phyloP scores from a whole-genome alignment of 1,284 basidiomycete species.

The Ganoderma leucocontextum region DNA sequence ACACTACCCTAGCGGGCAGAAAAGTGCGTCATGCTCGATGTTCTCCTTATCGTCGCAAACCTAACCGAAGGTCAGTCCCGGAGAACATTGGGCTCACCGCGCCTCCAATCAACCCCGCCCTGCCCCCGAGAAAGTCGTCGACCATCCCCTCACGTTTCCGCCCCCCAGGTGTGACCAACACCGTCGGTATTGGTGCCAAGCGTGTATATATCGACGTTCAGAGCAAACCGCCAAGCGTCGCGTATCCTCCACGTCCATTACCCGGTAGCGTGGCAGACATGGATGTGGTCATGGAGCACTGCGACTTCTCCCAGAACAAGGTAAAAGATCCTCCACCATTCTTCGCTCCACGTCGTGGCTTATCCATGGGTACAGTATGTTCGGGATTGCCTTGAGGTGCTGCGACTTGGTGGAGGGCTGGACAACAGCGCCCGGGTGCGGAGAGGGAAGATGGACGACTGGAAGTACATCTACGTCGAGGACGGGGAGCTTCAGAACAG shows the following conservation, averaged over 20 bases:
- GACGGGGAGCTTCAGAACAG: slow-evolving; percentile 54
- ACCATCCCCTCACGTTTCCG: slow-evolving; percentile 52
- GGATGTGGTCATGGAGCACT: slow-evolving; percentile 89
- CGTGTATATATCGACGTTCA: slow-evolving; percentile 82
- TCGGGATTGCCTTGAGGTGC: slow-evolving; percentile 79
- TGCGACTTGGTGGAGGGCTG: slow-evolving; percentile 73
- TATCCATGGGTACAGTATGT: slow-evolving; percentile 63
- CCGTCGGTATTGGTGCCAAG: slow-evolving; percentile 75
- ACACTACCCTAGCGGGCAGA: slow-evolving; percentile 85
- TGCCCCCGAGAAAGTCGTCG: slow-evolving; percentile 60
- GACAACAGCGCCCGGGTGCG: slow-evolving; percentile 68
- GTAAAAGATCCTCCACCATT: slow-evolving; percentile 46
- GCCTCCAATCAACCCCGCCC: slow-evolving; percentile 74
- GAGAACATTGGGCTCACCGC: slow-evolving; percentile 68
- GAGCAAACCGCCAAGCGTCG: slow-evolving; percentile 61
- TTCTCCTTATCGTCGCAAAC: slow-evolving; percentile 19
- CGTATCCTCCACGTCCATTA: slow-evolving; percentile 84
- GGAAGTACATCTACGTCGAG: slow-evolving; percentile 76
- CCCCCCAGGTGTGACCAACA: slow-evolving; percentile 49
- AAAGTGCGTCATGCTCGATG: slow-evolving; percentile 58
- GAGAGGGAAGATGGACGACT: slow-evolving; percentile 66
- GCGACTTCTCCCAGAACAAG: slow-evolving; percentile 86
- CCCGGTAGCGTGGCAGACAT: slow-evolving; percentile 88
- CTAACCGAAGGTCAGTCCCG: slow-evolving; percentile 62
- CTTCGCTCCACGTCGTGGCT: background rate